phyloP scores from a whole-genome alignment of 345 rosid species.

The Eucalyptus viminalis region DNA sequence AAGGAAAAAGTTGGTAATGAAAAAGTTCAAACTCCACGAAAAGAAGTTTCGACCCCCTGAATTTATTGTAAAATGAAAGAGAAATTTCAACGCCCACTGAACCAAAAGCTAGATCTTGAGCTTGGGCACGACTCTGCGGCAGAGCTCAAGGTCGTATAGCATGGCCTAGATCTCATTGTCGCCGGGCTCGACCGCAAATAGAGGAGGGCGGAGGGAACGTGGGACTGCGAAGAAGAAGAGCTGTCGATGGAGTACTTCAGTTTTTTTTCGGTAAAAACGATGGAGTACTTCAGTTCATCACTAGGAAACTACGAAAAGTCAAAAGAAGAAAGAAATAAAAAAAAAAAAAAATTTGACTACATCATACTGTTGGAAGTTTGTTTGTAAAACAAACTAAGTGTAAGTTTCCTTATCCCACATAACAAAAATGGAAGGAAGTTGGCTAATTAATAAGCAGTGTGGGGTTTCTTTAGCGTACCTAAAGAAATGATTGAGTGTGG shows the following conservation, averaged over 20 bases:
- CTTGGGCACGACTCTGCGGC: background rate
- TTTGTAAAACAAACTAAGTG: too few species aligned
- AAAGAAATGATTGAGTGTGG: too few species aligned
- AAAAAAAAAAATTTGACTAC: too few species aligned
- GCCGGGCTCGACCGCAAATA: background rate
- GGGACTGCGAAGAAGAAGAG: background rate
- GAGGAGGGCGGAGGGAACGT: too few species aligned
- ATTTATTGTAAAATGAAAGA: background rate
- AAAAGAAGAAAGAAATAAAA: too few species aligned
- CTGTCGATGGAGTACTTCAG: background rate
- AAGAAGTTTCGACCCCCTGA: background rate
- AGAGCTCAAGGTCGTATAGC: background rate
- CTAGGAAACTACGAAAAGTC: background rate
- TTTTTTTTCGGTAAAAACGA: too few species aligned
- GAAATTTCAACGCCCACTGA: background rate
- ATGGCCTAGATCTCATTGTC: background rate
- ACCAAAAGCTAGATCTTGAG: background rate
- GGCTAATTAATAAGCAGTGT: fast-evolving
- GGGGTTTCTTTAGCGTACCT: fast-evolving
- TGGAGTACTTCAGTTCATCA: background rate
- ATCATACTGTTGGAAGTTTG: too few species aligned
- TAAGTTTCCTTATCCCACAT: too few species aligned
- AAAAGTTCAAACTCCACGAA: background rate
- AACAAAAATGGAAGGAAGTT: fast-evolving
- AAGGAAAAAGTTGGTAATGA: background rate